Conservation (phyloP, 1,284 basidiomycete genomes). For the Takashimella tepidaria region DNA sequence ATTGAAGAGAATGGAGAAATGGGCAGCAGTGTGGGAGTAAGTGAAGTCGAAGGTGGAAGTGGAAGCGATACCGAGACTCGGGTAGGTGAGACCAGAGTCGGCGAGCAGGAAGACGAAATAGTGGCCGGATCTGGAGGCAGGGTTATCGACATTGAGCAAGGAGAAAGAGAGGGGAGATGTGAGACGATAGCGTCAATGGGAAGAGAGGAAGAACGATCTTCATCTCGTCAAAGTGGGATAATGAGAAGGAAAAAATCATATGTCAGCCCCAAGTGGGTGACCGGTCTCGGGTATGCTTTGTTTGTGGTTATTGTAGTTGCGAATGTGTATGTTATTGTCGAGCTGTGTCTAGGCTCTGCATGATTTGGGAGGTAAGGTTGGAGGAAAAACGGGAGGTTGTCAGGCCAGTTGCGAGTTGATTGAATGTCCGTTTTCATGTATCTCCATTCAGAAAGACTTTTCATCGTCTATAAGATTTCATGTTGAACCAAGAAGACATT, state of each 20-base stretch:
- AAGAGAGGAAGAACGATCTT: conserved; percentile 4
- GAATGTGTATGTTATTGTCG: conserved; percentile 52
- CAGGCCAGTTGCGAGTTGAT: too few relatives aligned
- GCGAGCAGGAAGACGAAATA: too few relatives aligned
- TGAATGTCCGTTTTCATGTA: too few relatives aligned
- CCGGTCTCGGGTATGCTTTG: conserved; percentile 56
- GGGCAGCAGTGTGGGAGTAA: neutral
- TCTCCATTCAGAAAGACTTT: too few relatives aligned
- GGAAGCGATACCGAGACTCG: neutral
- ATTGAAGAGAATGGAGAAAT: neutral
- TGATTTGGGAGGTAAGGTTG: conserved; percentile 3
- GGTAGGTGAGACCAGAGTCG: neutral
- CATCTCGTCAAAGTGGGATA: neutral
- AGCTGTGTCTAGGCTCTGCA: conserved; percentile 35
- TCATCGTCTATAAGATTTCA: too few relatives aligned
- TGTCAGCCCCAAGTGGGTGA: conserved; percentile 58
- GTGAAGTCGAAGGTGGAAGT: neutral
- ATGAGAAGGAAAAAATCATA: conserved; percentile 44
- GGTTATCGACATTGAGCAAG: neutral
- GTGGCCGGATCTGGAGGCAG: neutral
- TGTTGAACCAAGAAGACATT: too few relatives aligned
- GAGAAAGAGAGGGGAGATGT: neutral
- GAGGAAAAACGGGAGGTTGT: too few relatives aligned
- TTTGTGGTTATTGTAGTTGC: conserved; percentile 63
- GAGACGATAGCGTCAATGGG: neutral